Evolutionary conservation across 768 basidiomycete genomes (phyloP).

Genomic region (Infundibulicybe gibba): DNA sequence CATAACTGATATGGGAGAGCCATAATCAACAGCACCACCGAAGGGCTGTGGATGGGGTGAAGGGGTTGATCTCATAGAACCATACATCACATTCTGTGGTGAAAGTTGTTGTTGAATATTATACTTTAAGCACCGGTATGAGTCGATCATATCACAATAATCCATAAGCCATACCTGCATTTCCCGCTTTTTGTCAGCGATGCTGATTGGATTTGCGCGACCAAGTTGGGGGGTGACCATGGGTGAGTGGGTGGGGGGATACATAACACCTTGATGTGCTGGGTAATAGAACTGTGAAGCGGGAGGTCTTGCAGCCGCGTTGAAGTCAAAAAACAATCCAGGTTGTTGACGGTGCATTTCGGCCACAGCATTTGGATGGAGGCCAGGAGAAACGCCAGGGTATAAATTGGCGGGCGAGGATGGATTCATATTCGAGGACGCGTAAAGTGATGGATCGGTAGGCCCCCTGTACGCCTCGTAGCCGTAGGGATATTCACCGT

Average conservation of each 20-base stretch:
- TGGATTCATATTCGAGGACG: constrained; percentile 40
- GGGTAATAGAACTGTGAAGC: constrained; percentile 60
- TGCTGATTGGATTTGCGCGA: constrained; percentile 31
- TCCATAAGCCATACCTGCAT: constrained; percentile 40
- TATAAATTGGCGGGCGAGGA: constrained; percentile 46
- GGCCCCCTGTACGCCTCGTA: constrained; percentile 38
- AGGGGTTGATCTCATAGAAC: constrained; percentile 36
- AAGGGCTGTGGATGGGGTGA: constrained; percentile 43
- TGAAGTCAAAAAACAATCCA: constrained; percentile 58
- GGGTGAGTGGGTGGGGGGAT: constrained; percentile 48
- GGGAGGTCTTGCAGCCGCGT: constrained; percentile 40
- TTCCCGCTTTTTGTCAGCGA: constrained; percentile 55
- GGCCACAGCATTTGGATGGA: constrained; percentile 37
- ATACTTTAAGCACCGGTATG: constrained; percentile 24
- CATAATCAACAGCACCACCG: constrained; percentile 43
- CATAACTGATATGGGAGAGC: constrained; percentile 40
- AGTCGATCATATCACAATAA: constrained; percentile 4
- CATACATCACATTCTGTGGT: constrained; percentile 36
- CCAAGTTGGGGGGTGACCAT: constrained; percentile 48
- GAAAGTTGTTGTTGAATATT: constrained; percentile 45
- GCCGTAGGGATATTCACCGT: constrained; percentile 54
- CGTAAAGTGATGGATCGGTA: constrained; percentile 49
- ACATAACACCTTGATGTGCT: constrained; percentile 54
- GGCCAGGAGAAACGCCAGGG: constrained; percentile 36
- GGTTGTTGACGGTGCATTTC: constrained; percentile 46